Conservation (phyloP, 1,284 basidiomycete species). For the Phlebopus sp. region DNA sequence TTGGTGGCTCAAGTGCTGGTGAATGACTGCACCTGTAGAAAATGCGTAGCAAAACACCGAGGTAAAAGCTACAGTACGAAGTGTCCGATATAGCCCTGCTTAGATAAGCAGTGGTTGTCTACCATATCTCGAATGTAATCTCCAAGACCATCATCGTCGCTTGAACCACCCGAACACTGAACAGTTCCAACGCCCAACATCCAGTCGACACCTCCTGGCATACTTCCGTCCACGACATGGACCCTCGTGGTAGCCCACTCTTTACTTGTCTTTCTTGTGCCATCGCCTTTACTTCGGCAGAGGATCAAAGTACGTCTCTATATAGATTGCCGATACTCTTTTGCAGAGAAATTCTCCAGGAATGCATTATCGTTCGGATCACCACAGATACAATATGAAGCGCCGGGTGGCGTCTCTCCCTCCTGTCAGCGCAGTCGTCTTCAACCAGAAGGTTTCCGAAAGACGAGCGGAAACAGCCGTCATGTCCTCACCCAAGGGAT, state of each 20-base stretch:
- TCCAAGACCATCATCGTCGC: no score
- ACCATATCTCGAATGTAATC: no score
- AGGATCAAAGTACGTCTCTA: slow-evolving; percentile 74
- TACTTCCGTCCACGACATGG: slow-evolving; percentile 21
- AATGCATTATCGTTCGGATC: slow-evolving; percentile 89
- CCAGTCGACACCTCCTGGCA: no score
- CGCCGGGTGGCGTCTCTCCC: slow-evolving; percentile 90
- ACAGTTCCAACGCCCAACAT: no score
- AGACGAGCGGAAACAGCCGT: slow-evolving; percentile 72
- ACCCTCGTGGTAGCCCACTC: slow-evolving; percentile 28
- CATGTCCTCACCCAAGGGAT: slow-evolving; percentile 59
- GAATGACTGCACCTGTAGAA: slow-evolving; percentile 3
- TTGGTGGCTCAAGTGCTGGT: slow-evolving; percentile 3
- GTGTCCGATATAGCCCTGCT: no score
- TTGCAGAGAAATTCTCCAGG: slow-evolving; percentile 42
- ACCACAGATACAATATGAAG: slow-evolving; percentile 99
- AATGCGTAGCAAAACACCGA: no score
- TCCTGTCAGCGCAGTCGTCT: slow-evolving; percentile 77
- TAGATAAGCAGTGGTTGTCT: no score
- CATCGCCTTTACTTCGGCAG: slow-evolving; percentile 83
- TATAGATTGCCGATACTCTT: background rate
- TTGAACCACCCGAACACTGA: no score
- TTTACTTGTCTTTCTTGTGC: slow-evolving; percentile 94
- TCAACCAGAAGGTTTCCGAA: slow-evolving; percentile 91
- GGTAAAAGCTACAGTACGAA: no score